Percentiles rank a stretch among this genome's conserved stretches.
phyloP scores from a whole-genome alignment of 768 basidiomycete genomes.

The Suillus weaverae region DNA sequence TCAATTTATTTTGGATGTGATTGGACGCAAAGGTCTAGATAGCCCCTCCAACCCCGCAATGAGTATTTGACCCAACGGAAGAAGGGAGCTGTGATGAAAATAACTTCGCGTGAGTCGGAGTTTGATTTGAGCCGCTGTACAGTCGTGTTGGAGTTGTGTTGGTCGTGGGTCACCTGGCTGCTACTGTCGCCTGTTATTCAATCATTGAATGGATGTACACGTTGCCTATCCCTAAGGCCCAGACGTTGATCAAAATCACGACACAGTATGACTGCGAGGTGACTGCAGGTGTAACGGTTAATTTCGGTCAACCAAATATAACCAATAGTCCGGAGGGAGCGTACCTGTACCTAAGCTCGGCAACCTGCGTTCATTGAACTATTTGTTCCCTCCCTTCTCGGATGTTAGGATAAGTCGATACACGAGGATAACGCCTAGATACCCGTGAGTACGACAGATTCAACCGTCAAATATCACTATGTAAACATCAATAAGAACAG shows the following conservation, averaged over 20 bases:
- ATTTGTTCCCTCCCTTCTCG: slow-evolving; percentile 1
- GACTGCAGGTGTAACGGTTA: slow-evolving; percentile 1
- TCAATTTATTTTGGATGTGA: background rate
- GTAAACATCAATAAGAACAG: too few species aligned
- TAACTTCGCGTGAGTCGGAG: background rate
- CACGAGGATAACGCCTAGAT: background rate
- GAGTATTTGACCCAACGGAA: background rate
- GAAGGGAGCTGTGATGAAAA: background rate
- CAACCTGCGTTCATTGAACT: slow-evolving; percentile 5
- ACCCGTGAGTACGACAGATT: background rate
- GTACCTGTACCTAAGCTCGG: slow-evolving; percentile 8
- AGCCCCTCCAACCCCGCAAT: background rate
- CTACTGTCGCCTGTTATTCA: too few species aligned
- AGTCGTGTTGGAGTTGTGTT: background rate
- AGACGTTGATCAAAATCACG: background rate
- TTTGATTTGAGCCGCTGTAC: background rate
- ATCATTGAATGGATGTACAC: background rate
- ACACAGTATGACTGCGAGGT: background rate
- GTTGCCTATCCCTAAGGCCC: background rate
- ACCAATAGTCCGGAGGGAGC: slow-evolving; percentile 7
- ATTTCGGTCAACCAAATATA: slow-evolving; percentile 15
- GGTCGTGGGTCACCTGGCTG: background rate
- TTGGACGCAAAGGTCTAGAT: too few species aligned
- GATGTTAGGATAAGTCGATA: slow-evolving; percentile 4
- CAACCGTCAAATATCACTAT: background rate